Conservation (phyloP, 805 yeast species). For the Myxozyma udenii region DNA sequence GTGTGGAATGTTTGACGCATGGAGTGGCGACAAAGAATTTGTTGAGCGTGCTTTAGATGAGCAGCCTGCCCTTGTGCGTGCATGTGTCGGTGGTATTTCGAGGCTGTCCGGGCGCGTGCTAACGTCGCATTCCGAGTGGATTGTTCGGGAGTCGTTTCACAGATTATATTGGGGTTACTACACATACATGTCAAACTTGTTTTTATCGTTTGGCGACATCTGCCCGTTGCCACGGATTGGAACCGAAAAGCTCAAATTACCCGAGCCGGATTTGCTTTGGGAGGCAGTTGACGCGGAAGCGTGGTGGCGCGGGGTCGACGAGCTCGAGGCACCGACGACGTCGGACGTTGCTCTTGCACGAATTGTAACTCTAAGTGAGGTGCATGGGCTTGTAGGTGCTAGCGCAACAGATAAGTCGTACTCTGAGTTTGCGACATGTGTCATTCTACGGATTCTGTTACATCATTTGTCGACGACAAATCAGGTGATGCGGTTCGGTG, state of each 20-base stretch:
- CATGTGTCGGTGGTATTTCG: constrained; percentile 15
- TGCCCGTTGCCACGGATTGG: constrained; percentile 22
- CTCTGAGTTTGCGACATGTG: constrained; percentile 13
- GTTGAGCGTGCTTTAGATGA: constrained; percentile 20
- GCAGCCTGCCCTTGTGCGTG: constrained; percentile 16
- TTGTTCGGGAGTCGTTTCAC: constrained; percentile 13
- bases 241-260: constrained; percentile 28
- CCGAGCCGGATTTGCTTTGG: constrained; percentile 33
- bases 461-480: constrained; percentile 17
- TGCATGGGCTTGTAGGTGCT: constrained; percentile 1
- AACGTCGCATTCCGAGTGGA: constrained; percentile 6
- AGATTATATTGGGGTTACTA: constrained; percentile 20
- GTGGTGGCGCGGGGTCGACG: constrained; percentile 5
- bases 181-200: constrained; percentile 15
- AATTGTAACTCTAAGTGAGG: constrained; percentile 7
- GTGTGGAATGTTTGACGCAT: constrained; percentile 18
- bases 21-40: constrained; percentile 11
- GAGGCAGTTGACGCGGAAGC: constrained; percentile 13
- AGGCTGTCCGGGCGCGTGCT: constrained; percentile 1
- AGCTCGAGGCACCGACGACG: constrained; percentile 6
- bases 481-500: constrained; percentile 16
- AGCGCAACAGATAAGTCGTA: constrained; percentile 2
- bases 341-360: constrained; percentile 14
- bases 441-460: constrained; percentile 11
- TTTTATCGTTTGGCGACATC: constrained; percentile 14